Base-by-base conservation (phyloP, 2,329 filamentous ascomycete species). In the Ascochyta koolunga region DNA sequence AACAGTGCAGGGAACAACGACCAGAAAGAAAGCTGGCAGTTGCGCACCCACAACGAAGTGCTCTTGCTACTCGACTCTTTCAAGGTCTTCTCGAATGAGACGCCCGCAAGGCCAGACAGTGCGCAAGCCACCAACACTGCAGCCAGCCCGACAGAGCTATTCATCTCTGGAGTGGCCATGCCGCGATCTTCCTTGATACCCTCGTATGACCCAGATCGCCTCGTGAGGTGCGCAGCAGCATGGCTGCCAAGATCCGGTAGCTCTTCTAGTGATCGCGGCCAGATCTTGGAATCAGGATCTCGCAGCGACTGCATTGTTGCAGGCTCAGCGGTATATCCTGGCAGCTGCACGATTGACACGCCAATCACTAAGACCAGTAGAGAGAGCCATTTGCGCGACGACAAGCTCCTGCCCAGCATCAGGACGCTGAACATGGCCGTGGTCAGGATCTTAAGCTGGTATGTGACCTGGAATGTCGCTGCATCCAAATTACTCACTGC, bases 11-110 rank as follows among this genome's bases (percentile, higher is more conserved):
- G 91, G 66, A 97, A 93, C 1, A 98, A 80, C 1, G 93, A 96
- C 78, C 96, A 99, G 70, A 97, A 90, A 0, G 92, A 93, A 21
- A 99, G 80, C 74, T 99, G 95, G 40, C 97, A 89, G 72, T 98
- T 99, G 58, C 95, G 88, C 37, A 95, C 88, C 95, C 95, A 99
- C 13, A 98, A 82, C 0, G 91, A 93, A 5, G 88, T 88, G 10
- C 86, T 87, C 41, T 86, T 83, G 2, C 83, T 59, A 0, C 85
- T 82, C n/a, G 89, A 89, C 61, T 96, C 89, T 73, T 96, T 96
- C 50, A 98, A 80, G 3, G 97, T 87, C 76, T 96, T 97, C 74
- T 98, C 90, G 61, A 93, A 93, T 66, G 90, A 91, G 1, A 93
- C 91, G 0, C 92, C 90, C 0, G 91, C 93, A 42, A 96, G 78